Conservation (phyloP, 164 flowering plant genomes). For the Tetrastigma voinierianum region DNA sequence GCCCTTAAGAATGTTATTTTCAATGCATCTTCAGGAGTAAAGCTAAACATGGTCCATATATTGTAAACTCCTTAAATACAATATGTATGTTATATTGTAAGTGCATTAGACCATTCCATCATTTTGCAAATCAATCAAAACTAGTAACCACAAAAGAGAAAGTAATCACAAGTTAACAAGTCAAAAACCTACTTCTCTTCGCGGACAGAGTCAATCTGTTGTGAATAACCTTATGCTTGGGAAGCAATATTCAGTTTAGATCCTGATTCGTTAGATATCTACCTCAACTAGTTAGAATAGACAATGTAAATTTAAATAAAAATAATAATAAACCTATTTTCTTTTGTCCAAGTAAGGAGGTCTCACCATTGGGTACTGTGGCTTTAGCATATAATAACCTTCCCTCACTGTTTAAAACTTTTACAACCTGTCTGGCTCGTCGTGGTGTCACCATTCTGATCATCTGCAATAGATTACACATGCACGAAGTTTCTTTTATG, state of each 20-base stretch:
- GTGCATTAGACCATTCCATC: too few relatives aligned
- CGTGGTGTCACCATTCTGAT: conserved; percentile 65
- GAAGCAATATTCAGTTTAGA: conserved; percentile 89
- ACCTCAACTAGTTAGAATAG: conserved; percentile 30
- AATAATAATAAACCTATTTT: neutral
- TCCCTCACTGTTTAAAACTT: conserved; percentile 80
- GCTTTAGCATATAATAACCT: conserved; percentile 79
- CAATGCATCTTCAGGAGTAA: neutral
- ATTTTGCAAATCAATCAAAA: too few relatives aligned
- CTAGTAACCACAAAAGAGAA: neutral
- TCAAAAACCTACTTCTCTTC: conserved; percentile 69
- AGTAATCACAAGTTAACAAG: neutral
- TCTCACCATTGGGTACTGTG: conserved; percentile 58
- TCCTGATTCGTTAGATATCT: conserved; percentile 97
- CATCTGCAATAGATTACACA: conserved; percentile 28
- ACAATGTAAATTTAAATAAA: neutral
- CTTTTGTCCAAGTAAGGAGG: neutral
- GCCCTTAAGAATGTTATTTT: neutral
- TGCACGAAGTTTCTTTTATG: neutral
- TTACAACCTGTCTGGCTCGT: conserved; percentile 71
- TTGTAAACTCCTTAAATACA: too few relatives aligned
- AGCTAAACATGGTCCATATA: too few relatives aligned
- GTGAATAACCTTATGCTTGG: conserved; percentile 67
- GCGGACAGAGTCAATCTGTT: conserved; percentile 79
- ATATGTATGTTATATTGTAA: too few relatives aligned